Evolutionary conservation across 73 alveolate genomes (phyloP), one percentile per base, ranked within the genome.

Genomic region (Tetrahymena borealis): DNA sequence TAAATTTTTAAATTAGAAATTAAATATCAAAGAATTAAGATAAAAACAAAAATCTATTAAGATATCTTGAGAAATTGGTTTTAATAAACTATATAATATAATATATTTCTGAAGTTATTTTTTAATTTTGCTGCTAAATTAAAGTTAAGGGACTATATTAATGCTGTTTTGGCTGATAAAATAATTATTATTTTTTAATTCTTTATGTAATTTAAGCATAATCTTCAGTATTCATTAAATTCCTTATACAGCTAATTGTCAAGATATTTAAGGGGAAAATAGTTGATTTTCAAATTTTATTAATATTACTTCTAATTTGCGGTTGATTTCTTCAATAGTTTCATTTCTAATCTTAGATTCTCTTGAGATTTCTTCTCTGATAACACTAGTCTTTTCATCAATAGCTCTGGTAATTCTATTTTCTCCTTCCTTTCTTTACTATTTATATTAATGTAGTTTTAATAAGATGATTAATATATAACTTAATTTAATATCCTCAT

Each of bases 371-470:
- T 93, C 95, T 8, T 90, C 91, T 85, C 93, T 79, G 11, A 93
- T 35, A 24, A 93, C 43, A 13, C 93, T 92, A 38, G 93, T 42
- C 91, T 95, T 93, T 78, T 96, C 97, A 42, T 96, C 96, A 31
- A 96, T 85, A 28, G 91, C 91, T 33, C 93, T 42, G 9, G 78
- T n/a, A 3, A 93, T 93, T 42, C 91, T 93, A 90, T 90, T 77
- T 41, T 95, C 98, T 90, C 94, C 91, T 79, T 94, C 97, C 90
- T 96, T 94, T 90, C 98, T 78, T 31, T 94, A 32, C 96, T 90
- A 91, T 39, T 11, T 78, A 24, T 20, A 60, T n/a, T n/a, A n/a
- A n/a, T n/a, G n/a, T n/a, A n/a, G n/a, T n/a, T n/a, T n/a, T n/a
- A n/a, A n/a, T n/a, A n/a, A n/a, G n/a, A n/a, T n/a, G n/a, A n/a